Base-by-base conservation (phyloP, 2,329 filamentous ascomycete genomes). In the Xylariaceae sp. region DNA sequence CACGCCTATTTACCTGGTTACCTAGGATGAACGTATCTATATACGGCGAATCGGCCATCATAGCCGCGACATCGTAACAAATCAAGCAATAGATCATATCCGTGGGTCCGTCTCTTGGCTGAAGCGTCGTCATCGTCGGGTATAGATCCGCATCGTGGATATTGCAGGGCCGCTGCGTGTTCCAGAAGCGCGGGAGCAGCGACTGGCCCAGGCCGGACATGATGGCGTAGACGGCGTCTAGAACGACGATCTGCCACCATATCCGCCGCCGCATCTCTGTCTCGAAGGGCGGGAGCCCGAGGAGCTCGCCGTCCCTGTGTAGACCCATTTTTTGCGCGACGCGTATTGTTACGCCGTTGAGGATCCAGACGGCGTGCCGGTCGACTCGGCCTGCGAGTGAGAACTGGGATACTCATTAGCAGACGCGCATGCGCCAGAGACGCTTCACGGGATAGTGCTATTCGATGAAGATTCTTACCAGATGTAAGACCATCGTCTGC, bases 241-340 rank as follows among this genome's bases (percentile, higher is more conserved):
- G 75, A 57, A 86, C 74, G 53, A 84, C 76, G 30, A 88, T 79
- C 67, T 84, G 80, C 84, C 84, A 87, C 86, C 86, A 89, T 17
- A 88, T 76, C 5, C 86, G 77, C 49, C 86, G 76, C n/a, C 85
- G 79, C 77, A 88, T 88, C 68, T 89, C 85, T 2, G 81, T 82
- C 66, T 88, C 85, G 65, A 87, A 87, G 0, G 84, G 82, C 0
- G 80, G 76, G 1, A 88, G 74, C 1, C 80, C 80, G 4, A 85
- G 74, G 15, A 73, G 71, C 60, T 81, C 79, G 42, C 84, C 85
- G 60, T 88, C 85, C 10, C 82, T 78, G 61, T 88, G 84, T 52
- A 88, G 77, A 0, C 86, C 86, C 78, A 88, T 85, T 67, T 86
- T 85, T 68, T 87, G 82, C 1, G 84, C 85, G 55, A 88, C 83